Base-by-base conservation (phyloP, 164 flowering plant genomes). In the Houttuynia cordata region DNA sequence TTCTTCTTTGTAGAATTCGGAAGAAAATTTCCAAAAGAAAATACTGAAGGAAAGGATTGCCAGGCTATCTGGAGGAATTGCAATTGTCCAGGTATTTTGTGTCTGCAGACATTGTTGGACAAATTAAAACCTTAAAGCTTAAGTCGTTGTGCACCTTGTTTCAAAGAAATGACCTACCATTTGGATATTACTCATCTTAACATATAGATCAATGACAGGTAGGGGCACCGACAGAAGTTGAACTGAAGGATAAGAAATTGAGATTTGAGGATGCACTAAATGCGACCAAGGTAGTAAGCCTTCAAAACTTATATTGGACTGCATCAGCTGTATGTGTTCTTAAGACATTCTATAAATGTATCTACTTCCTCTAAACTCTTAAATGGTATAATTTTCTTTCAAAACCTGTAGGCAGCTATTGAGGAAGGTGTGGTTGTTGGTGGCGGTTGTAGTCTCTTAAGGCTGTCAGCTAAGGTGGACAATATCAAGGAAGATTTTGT, bases 401-500 rank as follows among this genome's bases (percentile, higher is more conserved):
- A 45, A 12, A 45, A 54, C 30, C 57, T 7, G 1, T 54, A 91
- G 98, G 87, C 98, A 47, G 98, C 96, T 62, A 81, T 91, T 62
- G 98, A 91, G 63, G 96, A 91, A 81, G 98, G 98, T 56, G 71
- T 88, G 63, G 98, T 91, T 56, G 89, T 87, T 65, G 98, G 98
- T 49, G 98, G 98, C 57, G 98, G 95, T 45, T 91, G 96, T 70
- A 63, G 81, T 71, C 81, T 88, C 22, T 71, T 88, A 63, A 76
- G 98, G 73, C 73, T 91, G 25, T 83, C 95, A 1, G 51, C 62
- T 53, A 88, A 80, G 78, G 76, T 88, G 59, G 95, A 86, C 57
- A 57, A 41, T 6, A 77, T 91, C 63, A 88, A 83, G 74, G 71
- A 82, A 41, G 12, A 40, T 24, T 58, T 91, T 67, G 92, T 83